Evolutionary conservation across 225 moss, liverwort and hornwort genomes (phyloP), one percentile per base, ranked within the genome.

Genomic region (Antitrichia curtipendula): DNA sequence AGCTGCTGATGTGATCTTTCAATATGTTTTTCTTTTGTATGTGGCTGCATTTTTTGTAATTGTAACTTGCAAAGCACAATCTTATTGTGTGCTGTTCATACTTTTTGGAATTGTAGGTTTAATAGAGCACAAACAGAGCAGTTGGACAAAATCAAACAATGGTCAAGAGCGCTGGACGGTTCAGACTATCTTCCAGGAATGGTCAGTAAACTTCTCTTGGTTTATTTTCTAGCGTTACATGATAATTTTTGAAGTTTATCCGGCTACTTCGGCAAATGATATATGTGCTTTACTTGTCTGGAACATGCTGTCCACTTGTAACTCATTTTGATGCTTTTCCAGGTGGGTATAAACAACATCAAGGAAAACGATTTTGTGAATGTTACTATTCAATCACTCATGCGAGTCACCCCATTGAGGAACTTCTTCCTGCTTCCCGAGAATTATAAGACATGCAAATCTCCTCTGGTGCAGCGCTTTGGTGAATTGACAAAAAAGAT

Each of bases 151-250:
- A 97, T 94, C 83, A 98, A 98, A 83, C 96, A 95, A 74, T 98
- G 98, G 98, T 95, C 98, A 41, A 92, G 98, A 88, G 97, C 98
- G 57, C 88, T 98, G 82, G 98, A 97, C 86, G 97, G 98, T 72
- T 95, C 98, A 59, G 98, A 98, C 69, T 98, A 98, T 88, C 92
- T 98, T 54, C 98, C 98, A 56, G 98, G 98, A 87, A 98, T 98
- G 98, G 98, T 98, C 80, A 88, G 97, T 89, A n/a, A 40, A 50
- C 68, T 36, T 54, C 3, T 63, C 57, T 64, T 84, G 50, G 13
- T 68, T 81, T 66, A 28, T 36, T 54, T 89, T 31, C 36, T 82
- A 57, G 70, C 80, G 38, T 41, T 69, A 20, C 69, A 57, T 58
- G 13, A 53, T 71, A 36, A 61, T 13, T 87, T 53, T 63, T n/a